Percentiles rank a stretch among this genome's conserved stretches.
Conservation (phyloP, 139 green algal species). For the Astrephomene gubernaculifera region DNA sequence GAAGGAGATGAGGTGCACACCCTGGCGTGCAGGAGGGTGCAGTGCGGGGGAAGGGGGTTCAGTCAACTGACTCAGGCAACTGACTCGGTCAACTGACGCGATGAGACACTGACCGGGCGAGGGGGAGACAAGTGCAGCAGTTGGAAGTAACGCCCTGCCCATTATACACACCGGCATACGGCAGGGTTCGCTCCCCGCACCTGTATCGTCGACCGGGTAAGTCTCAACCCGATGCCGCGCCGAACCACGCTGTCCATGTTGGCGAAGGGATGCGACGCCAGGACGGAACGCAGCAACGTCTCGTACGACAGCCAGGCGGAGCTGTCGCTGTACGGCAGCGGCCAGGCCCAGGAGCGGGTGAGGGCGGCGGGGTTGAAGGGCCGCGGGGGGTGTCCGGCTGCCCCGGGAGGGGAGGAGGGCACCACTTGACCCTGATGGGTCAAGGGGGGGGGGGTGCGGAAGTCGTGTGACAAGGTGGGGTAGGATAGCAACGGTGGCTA, state of each 20-base stretch:
- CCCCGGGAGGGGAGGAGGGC: too few relatives aligned
- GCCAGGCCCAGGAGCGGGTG: constrained; percentile 50
- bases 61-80: neutral
- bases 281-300: constrained; percentile 48
- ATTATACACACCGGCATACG: too few relatives aligned
- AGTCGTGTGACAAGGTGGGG: too few relatives aligned
- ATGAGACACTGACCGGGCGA: too few relatives aligned
- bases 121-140: too few relatives aligned
- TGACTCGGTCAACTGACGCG: too few relatives aligned
- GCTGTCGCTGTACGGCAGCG: constrained; percentile 47
- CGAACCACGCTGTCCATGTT: constrained; percentile 33
- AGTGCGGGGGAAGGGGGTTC: neutral
- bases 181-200: neutral
- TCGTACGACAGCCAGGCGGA: constrained; percentile 55
- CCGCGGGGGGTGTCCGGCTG: neutral
- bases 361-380: constrained; percentile 29
- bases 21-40: too few relatives aligned
- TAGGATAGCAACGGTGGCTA: too few relatives aligned
- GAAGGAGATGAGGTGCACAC: constrained; percentile 45
- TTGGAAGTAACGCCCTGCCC: too few relatives aligned
- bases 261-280: constrained; percentile 56
- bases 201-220: constrained; percentile 42
- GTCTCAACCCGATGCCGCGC: constrained; percentile 37
- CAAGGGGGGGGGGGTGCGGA: too few relatives aligned
- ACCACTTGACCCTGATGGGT: too few relatives aligned